Conservation (phyloP, 345 rosid species). For the Psidium guajava region DNA sequence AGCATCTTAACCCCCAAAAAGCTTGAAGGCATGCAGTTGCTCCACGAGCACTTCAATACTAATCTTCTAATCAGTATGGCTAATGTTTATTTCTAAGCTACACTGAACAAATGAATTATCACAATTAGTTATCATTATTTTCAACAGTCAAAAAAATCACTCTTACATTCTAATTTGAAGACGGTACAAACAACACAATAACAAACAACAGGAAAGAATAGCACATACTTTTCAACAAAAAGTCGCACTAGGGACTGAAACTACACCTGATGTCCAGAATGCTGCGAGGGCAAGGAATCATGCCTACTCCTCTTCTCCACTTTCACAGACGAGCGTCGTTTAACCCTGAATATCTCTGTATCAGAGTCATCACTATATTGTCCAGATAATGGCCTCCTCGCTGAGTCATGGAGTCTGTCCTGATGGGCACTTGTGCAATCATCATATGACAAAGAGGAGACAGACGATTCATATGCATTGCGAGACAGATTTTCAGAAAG, state of each 20-base stretch:
- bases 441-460: constrained; percentile 23
- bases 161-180: background rate
- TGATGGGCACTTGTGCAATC: constrained; percentile 12
- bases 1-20: background rate
- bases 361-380: constrained; percentile 81
- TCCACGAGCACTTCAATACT: background rate
- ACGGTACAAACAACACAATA: background rate
- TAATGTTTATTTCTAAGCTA: background rate
- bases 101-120: background rate
- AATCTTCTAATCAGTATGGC: background rate
- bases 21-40: background rate
- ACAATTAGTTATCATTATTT: background rate
- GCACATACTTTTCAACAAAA: background rate
- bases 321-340: constrained; percentile 72
- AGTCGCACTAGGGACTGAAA: background rate
- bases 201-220: background rate
- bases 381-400: constrained; percentile 15
- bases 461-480: constrained; percentile 17
- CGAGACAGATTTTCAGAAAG: constrained; percentile 25
- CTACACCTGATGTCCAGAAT: constrained; percentile 55
- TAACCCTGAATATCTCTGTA: constrained; percentile 74
- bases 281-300: constrained; percentile 23
- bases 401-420: constrained; percentile 14
- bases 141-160: background rate
- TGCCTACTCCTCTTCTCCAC: constrained; percentile 42